Percentiles rank a stretch among this genome's conserved stretches.
These are phyloP conservation scores for Vinca minor DNA, from an alignment of 257 asterid species.

Conservation along the genomic window DNA sequence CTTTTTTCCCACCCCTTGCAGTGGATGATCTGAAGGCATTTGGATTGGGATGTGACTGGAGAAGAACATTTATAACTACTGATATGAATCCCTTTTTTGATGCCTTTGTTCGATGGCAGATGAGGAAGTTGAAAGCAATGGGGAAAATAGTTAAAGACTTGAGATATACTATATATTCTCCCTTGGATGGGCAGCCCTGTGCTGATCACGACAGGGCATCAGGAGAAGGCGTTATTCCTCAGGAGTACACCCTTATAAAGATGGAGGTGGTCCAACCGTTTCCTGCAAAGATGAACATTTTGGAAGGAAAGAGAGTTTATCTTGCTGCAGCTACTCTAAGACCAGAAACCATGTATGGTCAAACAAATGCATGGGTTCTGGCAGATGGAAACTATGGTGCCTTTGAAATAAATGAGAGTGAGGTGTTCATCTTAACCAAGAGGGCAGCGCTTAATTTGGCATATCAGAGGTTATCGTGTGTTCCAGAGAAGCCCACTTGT, in stretches of 20 bases:
- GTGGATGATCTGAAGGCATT: constrained; percentile 84
- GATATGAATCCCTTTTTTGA: constrained; percentile 76
- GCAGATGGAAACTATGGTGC: constrained; percentile 95
- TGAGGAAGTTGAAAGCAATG: constrained; percentile 60
- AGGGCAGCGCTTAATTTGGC: constrained; percentile 91
- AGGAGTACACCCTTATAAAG: constrained; percentile 87
- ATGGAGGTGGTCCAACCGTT: constrained; percentile 88
- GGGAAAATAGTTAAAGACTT: constrained; percentile 86
- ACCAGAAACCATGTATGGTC: constrained; percentile 96
- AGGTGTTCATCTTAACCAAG: constrained; percentile 62
- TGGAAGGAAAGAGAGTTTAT: constrained; percentile 80
- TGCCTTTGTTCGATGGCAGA: constrained; percentile 89
- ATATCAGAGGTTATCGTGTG: constrained; percentile 65
- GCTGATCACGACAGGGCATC: constrained; percentile 97
- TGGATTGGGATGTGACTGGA: constrained; percentile 97
- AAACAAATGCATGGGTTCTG: constrained; percentile 91
- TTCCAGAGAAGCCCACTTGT: constrained; percentile 70
- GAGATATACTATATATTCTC: constrained; percentile 73
- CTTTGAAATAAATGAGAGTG: constrained; percentile 69
- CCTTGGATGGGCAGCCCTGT: constrained; percentile 91
- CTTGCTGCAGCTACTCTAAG: constrained; percentile 92
- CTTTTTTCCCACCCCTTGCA: constrained; percentile 79
- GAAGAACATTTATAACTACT: constrained; percentile 79
- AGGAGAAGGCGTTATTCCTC: constrained; percentile 94
- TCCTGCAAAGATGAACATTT: constrained; percentile 56